Percentiles rank a stretch among this genome's conserved stretches.
Evolutionary conservation across 495 filamentous ascomycete species (phyloP).

Genomic region (Cetradonia linearis): DNA sequence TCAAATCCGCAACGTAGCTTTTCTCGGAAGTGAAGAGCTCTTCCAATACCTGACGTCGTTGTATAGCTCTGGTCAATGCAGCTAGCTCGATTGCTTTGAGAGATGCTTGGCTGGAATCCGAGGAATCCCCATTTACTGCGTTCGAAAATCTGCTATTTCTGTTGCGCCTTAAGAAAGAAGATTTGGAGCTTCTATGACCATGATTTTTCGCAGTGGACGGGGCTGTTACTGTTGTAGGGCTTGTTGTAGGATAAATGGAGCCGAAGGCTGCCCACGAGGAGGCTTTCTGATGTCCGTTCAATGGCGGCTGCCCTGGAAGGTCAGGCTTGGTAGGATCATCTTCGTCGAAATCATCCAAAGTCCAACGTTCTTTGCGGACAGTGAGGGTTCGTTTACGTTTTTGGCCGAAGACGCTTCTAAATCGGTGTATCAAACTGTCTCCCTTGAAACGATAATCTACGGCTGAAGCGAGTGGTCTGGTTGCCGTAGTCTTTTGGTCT

Average conservation of each 20-base stretch:
- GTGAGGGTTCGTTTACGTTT: slow-evolving; percentile 22
- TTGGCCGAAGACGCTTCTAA: slow-evolving; percentile 45
- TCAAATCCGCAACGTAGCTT: slow-evolving; percentile 77
- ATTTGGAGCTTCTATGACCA: slow-evolving; percentile 46
- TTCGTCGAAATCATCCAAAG: slow-evolving; percentile 33
- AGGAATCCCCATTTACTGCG: slow-evolving; percentile 49
- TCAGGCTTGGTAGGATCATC: slow-evolving; percentile 22
- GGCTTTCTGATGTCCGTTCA: slow-evolving; percentile 41
- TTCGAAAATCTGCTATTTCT: slow-evolving; percentile 53
- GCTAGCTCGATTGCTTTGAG: slow-evolving; percentile 52
- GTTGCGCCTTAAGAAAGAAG: slow-evolving; percentile 44
- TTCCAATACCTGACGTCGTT: slow-evolving; percentile 66
- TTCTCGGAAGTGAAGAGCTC: slow-evolving; percentile 81
- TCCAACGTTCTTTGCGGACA: slow-evolving; percentile 37
- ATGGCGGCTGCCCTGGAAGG: slow-evolving; percentile 20
- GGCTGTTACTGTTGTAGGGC: slow-evolving; percentile 60
- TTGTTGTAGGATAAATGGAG: slow-evolving; percentile 66
- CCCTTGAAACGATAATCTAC: background rate
- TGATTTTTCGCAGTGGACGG: slow-evolving; percentile 54
- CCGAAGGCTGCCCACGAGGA: slow-evolving; percentile 62
- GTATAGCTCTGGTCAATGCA: slow-evolving; percentile 57
- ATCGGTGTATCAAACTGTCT: slow-evolving; percentile 38
- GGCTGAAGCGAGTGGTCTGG: background rate
- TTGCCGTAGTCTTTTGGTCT: background rate
- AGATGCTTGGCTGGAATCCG: slow-evolving; percentile 52